Evolutionary conservation across 2,329 filamentous ascomycete genomes (phyloP).

Genomic region (Xylaria polymorpha): DNA sequence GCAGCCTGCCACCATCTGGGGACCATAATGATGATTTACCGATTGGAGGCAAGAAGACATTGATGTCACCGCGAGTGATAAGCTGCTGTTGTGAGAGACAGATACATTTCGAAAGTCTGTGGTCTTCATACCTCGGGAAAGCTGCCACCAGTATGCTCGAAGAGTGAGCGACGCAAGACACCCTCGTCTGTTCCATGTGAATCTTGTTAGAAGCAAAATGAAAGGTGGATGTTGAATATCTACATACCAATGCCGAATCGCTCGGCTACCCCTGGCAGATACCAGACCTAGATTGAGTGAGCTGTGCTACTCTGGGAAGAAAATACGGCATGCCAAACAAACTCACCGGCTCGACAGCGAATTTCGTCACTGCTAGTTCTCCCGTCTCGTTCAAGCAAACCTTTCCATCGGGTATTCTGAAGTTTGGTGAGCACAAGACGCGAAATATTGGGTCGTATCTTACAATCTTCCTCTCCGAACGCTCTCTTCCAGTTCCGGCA

Average conservation of each 20-base stretch:
- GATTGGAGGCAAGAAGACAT: constrained; percentile 94
- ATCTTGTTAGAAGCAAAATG: constrained; percentile 1
- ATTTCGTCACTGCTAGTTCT: constrained; percentile 93
- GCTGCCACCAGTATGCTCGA: constrained; percentile 94
- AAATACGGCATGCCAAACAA: constrained; percentile 53
- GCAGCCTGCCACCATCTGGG: constrained; percentile 2
- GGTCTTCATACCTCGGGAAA: constrained; percentile 78
- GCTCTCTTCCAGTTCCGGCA: constrained; percentile 93
- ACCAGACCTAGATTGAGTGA: constrained; percentile 69
- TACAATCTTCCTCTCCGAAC: constrained; percentile 81
- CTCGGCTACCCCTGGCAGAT: constrained; percentile 87
- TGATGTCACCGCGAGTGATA: constrained; percentile 94
- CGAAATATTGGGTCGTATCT: constrained; percentile 39
- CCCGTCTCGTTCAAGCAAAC: constrained; percentile 88
- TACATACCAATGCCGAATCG: constrained; percentile 84
- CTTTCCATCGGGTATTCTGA: constrained; percentile 79
- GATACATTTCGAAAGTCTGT: neutral
- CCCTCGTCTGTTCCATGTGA: constrained; percentile 74
- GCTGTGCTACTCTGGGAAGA: neutral
- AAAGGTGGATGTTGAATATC: neutral
- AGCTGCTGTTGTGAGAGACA: constrained; percentile 60
- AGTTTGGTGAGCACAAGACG: constrained; percentile 34
- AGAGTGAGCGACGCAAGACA: constrained; percentile 84
- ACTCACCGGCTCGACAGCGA: constrained; percentile 91
- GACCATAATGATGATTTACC: constrained; percentile 58